A percentile compares a stretch with the other conserved stretches of the same genome.
These are phyloP conservation scores for Deinandra increscens DNA, from an alignment of 129 eudicot species.

Conservation along the genomic window DNA sequence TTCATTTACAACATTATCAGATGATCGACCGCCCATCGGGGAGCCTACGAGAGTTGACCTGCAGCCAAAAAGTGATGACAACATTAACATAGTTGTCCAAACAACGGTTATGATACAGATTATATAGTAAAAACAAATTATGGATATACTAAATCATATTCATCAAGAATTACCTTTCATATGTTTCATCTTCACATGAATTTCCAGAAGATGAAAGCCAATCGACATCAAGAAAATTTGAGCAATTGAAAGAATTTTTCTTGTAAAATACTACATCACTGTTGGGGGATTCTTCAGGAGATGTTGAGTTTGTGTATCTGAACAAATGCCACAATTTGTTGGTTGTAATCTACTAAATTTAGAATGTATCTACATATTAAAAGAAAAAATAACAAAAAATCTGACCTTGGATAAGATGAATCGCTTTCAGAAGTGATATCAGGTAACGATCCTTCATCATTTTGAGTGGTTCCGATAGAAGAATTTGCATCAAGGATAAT, in stretches of 20 bases:
- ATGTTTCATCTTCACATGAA: slow-evolving; percentile 78
- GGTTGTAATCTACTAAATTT: not conserved
- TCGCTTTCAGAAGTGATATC: slow-evolving; percentile 62
- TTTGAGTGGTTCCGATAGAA: slow-evolving; percentile 37
- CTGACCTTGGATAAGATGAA: slow-evolving; percentile 60
- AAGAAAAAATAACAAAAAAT: not conserved
- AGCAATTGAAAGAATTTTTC: slow-evolving; percentile 59
- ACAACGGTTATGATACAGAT: not conserved
- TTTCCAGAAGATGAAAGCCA: slow-evolving; percentile 85
- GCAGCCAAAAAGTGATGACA: slow-evolving; percentile 24
- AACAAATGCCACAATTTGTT: slow-evolving; percentile 12
- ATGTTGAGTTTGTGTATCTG: slow-evolving; percentile 55
- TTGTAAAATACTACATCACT: slow-evolving; percentile 46
- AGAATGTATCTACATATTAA: not conserved
- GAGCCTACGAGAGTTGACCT: slow-evolving; percentile 71
- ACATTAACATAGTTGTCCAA: not conserved
- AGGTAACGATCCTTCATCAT: slow-evolving; percentile 50
- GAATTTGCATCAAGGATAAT: slow-evolving; percentile 50
- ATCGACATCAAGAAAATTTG: slow-evolving; percentile 78
- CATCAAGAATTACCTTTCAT: slow-evolving; percentile 55
- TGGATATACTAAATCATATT: not conserved
- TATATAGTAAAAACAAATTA: not conserved
- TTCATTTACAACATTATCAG: slow-evolving; percentile 51
- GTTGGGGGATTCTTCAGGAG: slow-evolving; percentile 39
- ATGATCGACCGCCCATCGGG: slow-evolving; percentile 52